Evolutionary conservation across 306 rosid genomes (phyloP), one percentile per base, ranked within the genome.

Genomic region (Sicyos edulis): DNA sequence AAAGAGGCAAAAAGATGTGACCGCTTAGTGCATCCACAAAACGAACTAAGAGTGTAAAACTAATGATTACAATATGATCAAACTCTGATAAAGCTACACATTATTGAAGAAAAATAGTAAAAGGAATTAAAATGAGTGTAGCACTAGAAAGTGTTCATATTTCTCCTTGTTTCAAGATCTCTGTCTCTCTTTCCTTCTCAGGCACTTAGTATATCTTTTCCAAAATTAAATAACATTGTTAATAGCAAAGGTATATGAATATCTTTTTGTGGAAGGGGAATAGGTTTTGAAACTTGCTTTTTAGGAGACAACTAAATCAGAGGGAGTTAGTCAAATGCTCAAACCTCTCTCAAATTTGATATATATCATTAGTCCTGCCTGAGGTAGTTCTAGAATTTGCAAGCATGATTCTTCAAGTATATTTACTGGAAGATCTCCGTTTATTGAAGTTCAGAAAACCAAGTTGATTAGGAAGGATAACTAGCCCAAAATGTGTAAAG

Each of bases 1-100:
- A 66, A 52, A 51, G 5, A 75, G 32, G 73, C n/a, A 32, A 8
- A 79, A 53, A 59, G 8, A 47, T 52, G 6, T 53, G 45, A 40
- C 61, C 22, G 42, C 22, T 15, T 9, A 15, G 40, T 42, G 26
- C 7, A 34, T 54, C 15, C 75, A 11, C 74, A 10, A 70, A 0
- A 54, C 19, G 7, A 11, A 42, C n/a, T 32, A 11, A 9, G 16
- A 47, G 52, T 47, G 65, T 5, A 59, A 59, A 29, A 14, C 0
- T 10, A 71, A 54, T 44, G 26, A 1, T 32, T 40, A 71, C 17
- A 34, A 20, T 34, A 47, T 7, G 54, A 42, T 6, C 2, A 44
- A 44, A 11, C 34, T 22, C 56, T 14, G 21, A 22, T 44, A 47
- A 49, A 13, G 37, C 10, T 16, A 47, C 20, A 47, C 19, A 26